Evolutionary conservation across 345 rosid species (phyloP).

Genomic region (Cardamine resedifolia): DNA sequence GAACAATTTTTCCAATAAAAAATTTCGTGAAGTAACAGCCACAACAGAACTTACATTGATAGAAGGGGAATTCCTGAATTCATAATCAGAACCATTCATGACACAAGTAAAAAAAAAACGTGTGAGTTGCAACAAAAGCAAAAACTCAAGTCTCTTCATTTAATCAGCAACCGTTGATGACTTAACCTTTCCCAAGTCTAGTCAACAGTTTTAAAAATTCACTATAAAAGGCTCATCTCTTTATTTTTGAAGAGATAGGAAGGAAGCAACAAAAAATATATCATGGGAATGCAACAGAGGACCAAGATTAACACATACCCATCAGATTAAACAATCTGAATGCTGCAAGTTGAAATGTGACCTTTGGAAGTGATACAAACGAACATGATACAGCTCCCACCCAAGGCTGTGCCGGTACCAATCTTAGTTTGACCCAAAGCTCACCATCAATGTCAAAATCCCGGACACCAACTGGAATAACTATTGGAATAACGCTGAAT

Average conservation of each 20-base stretch:
- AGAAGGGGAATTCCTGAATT: constrained; percentile 86
- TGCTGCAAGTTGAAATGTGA: constrained; percentile 84
- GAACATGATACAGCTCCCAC: constrained; percentile 90
- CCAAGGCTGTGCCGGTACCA: constrained; percentile 86
- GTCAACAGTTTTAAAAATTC: neutral
- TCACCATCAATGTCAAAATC: constrained; percentile 95
- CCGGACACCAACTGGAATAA: constrained; percentile 78
- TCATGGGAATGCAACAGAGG: neutral
- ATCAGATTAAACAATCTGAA: constrained; percentile 81
- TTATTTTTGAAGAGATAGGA: neutral
- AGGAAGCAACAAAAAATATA: neutral
- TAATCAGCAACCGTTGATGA: neutral
- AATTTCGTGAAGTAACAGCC: constrained; percentile 2
- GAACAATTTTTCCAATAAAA: neutral
- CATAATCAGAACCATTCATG: constrained; percentile 41
- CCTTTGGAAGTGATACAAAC: constrained; percentile 85
- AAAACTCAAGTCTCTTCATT: neutral
- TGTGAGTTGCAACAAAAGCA: neutral
- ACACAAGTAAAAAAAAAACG: constrained; percentile 24
- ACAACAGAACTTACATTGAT: constrained; percentile 66
- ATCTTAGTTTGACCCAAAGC: constrained; percentile 86
- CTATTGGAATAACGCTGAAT: constrained; percentile 66
- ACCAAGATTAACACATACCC: constrained; percentile 52
- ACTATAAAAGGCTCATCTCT: neutral
- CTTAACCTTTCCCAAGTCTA: neutral